A percentile compares a stretch with the other conserved stretches of the same genome.
Evolutionary conservation across 176 grass and related monocot species (phyloP).

Genomic region (Oryza officinalis): DNA sequence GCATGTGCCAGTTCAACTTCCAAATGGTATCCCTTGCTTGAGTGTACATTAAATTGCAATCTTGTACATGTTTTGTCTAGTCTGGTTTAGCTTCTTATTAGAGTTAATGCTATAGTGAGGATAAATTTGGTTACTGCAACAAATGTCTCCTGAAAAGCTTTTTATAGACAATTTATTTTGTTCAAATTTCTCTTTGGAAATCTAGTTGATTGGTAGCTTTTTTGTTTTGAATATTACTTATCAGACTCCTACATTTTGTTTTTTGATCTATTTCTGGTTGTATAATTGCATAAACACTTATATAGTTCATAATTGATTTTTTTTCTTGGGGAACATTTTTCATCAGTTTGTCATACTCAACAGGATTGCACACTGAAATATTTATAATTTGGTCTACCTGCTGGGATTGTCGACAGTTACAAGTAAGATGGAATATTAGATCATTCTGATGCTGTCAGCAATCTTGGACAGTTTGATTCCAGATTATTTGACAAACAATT

Average conservation of each 20-base stretch:
- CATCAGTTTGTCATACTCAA: conserved; percentile 66
- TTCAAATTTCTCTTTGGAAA: conserved; percentile 1
- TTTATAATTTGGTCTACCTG: conserved; percentile 61
- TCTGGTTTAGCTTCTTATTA: background rate
- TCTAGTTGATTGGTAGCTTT: background rate
- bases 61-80: background rate
- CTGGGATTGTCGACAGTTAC: conserved; percentile 67
- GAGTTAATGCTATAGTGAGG: background rate
- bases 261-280: background rate
- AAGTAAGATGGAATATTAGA: conserved; percentile 75
- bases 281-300: conserved; percentile 28
- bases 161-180: background rate
- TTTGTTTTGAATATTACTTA: conserved; percentile 13
- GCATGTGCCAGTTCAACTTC: no score
- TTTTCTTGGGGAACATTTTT: conserved; percentile 54
- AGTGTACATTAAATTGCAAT: background rate
- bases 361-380: conserved; percentile 71
- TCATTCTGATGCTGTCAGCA: conserved; percentile 62
- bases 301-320: conserved; percentile 41
- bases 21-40: background rate
- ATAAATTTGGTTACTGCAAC: background rate
- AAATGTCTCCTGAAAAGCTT: background rate
- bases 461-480: conserved; percentile 56
- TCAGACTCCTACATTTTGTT: background rate
- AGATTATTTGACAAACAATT: conserved; percentile 55